Conservation (phyloP, 2,329 filamentous ascomycete species). For the Aspergillus candidus region DNA sequence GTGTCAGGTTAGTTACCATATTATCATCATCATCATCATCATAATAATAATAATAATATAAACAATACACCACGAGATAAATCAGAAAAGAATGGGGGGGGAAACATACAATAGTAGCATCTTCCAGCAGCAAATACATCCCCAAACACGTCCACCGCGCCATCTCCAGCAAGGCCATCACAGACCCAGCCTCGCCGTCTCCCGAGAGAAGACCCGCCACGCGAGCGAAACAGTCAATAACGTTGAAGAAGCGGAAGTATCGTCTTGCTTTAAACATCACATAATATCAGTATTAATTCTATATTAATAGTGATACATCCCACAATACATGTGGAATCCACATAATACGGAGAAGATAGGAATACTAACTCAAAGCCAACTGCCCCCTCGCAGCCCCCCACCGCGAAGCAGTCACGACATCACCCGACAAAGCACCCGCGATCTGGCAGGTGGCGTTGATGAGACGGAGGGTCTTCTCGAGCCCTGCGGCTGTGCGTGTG, state of each 20-base stretch:
- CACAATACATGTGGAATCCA: background rate
- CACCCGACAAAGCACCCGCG: constrained; percentile 11
- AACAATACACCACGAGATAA: background rate
- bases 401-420: constrained; percentile 18
- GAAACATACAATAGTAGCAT: constrained; percentile 53
- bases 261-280: constrained; percentile 45
- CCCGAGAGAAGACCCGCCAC: constrained; percentile 42
- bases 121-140: constrained; percentile 63
- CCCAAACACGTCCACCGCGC: constrained; percentile 56
- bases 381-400: constrained; percentile 32
- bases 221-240: constrained; percentile 53
- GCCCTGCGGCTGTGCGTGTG: constrained; percentile 20
- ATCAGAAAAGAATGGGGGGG: background rate
- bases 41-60: background rate
- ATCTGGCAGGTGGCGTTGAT: constrained; percentile 28
- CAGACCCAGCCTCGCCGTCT: constrained; percentile 10
- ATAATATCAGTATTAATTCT: background rate
- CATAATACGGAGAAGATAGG: background rate
- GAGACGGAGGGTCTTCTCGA: constrained; percentile 32
- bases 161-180: constrained; percentile 45
- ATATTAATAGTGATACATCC: background rate
- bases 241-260: constrained; percentile 64
- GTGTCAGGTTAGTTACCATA: constrained; percentile 22
- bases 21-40: constrained; percentile 19
- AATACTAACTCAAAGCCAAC: constrained; percentile 35